A percentile compares a stretch with the other conserved stretches of the same genome.
phyloP scores from a whole-genome alignment of 2,329 filamentous ascomycete genomes.

The Teratosphaeria gauchensis region DNA sequence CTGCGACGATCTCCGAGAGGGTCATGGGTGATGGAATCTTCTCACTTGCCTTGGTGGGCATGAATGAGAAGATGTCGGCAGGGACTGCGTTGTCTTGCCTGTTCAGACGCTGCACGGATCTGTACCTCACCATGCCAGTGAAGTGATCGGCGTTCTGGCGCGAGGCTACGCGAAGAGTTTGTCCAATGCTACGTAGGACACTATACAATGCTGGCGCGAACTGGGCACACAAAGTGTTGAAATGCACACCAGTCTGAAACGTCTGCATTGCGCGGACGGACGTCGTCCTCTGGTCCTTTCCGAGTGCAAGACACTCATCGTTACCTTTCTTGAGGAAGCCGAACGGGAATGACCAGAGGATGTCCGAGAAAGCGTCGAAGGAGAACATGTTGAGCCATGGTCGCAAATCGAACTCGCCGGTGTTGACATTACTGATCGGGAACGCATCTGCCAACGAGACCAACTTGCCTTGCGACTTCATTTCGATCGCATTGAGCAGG shows the following conservation, averaged over 20 bases:
- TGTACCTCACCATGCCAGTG: constrained; percentile 41
- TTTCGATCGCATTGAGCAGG: constrained; percentile 25
- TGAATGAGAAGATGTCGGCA: constrained; percentile 48
- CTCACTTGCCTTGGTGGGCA: constrained; percentile 41
- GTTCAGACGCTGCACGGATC: constrained; percentile 34
- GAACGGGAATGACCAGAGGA: constrained; percentile 28
- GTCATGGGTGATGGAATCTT: constrained; percentile 38
- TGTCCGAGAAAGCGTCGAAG: constrained; percentile 30
- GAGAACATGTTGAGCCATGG: constrained; percentile 31
- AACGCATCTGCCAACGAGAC: neutral
- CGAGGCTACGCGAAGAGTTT: neutral
- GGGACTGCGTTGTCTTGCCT: constrained; percentile 44
- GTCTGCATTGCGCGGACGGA: constrained; percentile 32
- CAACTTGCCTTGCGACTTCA: neutral
- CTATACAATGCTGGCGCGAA: constrained; percentile 28
- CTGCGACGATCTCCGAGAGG: constrained; percentile 50
- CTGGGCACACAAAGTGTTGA: constrained; percentile 17
- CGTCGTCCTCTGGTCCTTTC: constrained; percentile 35
- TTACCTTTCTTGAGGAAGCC: constrained; percentile 28
- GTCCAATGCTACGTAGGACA: constrained; percentile 35
- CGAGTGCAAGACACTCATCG: constrained; percentile 20
- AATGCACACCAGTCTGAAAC: constrained; percentile 37
- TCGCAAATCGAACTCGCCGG: constrained; percentile 20
- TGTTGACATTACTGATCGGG: neutral
- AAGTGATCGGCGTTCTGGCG: constrained; percentile 31